phyloP scores from a whole-genome alignment of 2,329 filamentous ascomycete species.

The Rutstroemia sp. region DNA sequence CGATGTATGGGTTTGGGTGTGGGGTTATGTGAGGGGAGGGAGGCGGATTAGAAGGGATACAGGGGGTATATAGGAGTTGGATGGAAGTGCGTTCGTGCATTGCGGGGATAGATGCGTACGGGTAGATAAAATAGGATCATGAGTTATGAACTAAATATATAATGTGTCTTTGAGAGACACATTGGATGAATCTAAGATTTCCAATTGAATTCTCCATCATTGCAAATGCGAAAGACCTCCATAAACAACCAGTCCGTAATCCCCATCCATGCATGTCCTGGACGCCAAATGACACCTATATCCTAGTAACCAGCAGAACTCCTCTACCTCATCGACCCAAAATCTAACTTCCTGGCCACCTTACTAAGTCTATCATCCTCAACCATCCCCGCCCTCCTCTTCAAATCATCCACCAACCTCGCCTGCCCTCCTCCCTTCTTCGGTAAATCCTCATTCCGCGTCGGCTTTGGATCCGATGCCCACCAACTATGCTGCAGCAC shows the following conservation, averaged over 20 bases:
- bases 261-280: no score
- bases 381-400: constrained; percentile 51
- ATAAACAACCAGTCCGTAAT: no score
- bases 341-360: constrained; percentile 31
- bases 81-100: not conserved
- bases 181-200: not conserved
- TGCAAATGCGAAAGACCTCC: not conserved
- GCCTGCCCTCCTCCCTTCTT: constrained; percentile 65
- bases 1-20: constrained; percentile 96
- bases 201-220: not conserved
- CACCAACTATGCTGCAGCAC: constrained; percentile 84
- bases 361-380: constrained; percentile 64
- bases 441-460: constrained; percentile 73
- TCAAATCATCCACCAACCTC: constrained; percentile 72
- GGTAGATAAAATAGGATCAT: not conserved
- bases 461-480: constrained; percentile 75
- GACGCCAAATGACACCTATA: not conserved
- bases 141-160: not conserved
- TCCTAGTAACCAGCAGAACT: not conserved
- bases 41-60: not conserved
- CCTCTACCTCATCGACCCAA: constrained; percentile 22
- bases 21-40: constrained; percentile 33
- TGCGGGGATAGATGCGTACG: not conserved
- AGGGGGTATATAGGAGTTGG: not conserved
- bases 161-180: not conserved